phyloP scores from a whole-genome alignment of 139 green algal species.

The Tetradesmus lagerheimii region DNA sequence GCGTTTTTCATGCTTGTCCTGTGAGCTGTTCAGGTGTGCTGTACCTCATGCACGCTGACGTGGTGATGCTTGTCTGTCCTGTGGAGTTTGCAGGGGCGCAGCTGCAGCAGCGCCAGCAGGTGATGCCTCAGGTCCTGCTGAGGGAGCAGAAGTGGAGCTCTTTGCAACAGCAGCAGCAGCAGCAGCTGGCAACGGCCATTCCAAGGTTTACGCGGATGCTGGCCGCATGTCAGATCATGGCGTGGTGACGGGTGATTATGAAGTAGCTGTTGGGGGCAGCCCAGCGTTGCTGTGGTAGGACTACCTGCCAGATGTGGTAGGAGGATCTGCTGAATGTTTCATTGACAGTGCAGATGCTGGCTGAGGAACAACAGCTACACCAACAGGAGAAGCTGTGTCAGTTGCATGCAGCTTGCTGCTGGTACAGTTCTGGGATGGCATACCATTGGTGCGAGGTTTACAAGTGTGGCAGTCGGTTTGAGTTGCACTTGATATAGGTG shows the following conservation, averaged over 20 bases:
- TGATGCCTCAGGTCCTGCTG: neutral
- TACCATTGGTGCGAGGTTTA: too few species aligned
- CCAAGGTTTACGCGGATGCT: conserved; percentile 1
- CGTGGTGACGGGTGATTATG: conserved; percentile 28
- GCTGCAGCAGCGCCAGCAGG: conserved; percentile 1
- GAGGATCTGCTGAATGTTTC: too few species aligned
- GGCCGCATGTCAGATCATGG: neutral
- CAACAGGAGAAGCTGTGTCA: too few species aligned
- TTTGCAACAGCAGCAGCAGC: conserved; percentile 37
- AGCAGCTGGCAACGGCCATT: conserved; percentile 15
- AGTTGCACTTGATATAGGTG: too few species aligned
- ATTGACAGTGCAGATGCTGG: neutral
- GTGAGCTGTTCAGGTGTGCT: too few species aligned
- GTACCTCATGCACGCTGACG: neutral
- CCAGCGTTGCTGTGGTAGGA: conserved; percentile 21
- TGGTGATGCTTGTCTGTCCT: neutral
- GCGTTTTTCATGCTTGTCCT: too few species aligned
- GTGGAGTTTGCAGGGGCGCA: neutral
- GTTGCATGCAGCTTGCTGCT: too few species aligned
- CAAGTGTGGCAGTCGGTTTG: too few species aligned
- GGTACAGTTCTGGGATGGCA: too few species aligned
- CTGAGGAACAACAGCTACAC: neutral
- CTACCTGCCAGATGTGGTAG: too few species aligned
- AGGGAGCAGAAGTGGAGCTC: conserved; percentile 29
- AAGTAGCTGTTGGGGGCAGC: neutral